Evolutionary conservation across 2,329 filamentous ascomycete species (phyloP).

Genomic region (Epichloe baconii): DNA sequence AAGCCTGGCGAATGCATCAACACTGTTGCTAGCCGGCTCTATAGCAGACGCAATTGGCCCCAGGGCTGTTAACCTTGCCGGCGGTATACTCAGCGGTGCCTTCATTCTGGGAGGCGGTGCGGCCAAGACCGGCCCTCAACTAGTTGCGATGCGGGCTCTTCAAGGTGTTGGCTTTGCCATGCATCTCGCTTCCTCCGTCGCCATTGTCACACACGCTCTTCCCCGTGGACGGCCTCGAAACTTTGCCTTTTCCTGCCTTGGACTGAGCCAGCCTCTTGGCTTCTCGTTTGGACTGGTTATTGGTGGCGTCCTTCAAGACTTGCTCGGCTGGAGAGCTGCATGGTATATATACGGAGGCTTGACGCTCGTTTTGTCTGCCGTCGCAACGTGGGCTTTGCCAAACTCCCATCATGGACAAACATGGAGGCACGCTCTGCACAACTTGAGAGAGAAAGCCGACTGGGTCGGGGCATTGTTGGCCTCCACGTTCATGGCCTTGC

Average conservation of each 20-base stretch:
- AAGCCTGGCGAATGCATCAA: conserved; percentile 22
- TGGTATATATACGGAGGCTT: conserved; percentile 29
- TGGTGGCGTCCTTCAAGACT: conserved; percentile 33
- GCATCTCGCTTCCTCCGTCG: conserved; percentile 22
- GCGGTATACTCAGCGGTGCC: conserved; percentile 17
- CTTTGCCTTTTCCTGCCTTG: conserved; percentile 29
- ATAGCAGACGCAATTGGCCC: conserved; percentile 25
- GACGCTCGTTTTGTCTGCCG: conserved; percentile 20
- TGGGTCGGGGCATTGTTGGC: conserved; percentile 39
- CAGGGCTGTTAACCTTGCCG: conserved; percentile 19
- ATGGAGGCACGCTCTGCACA: conserved; percentile 11
- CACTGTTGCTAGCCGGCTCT: conserved; percentile 25
- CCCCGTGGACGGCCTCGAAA: conserved; percentile 23
- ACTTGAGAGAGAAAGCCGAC: conserved; percentile 30
- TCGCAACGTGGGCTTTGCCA: conserved; percentile 25
- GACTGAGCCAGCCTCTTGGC: conserved; percentile 32
- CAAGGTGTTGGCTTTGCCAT: conserved; percentile 26
- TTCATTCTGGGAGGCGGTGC: conserved; percentile 20
- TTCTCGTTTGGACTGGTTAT: conserved; percentile 38
- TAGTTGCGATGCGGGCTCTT: conserved; percentile 25
- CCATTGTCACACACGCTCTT: conserved; percentile 20
- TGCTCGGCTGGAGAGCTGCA: conserved; percentile 32
- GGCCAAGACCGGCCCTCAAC: conserved; percentile 15
- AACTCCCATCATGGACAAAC: conserved; percentile 12
- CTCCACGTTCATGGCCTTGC: conserved; percentile 30